Evolutionary conservation across 768 basidiomycete species (phyloP).

Genomic region (Pleurotus salmoneostramineus): DNA sequence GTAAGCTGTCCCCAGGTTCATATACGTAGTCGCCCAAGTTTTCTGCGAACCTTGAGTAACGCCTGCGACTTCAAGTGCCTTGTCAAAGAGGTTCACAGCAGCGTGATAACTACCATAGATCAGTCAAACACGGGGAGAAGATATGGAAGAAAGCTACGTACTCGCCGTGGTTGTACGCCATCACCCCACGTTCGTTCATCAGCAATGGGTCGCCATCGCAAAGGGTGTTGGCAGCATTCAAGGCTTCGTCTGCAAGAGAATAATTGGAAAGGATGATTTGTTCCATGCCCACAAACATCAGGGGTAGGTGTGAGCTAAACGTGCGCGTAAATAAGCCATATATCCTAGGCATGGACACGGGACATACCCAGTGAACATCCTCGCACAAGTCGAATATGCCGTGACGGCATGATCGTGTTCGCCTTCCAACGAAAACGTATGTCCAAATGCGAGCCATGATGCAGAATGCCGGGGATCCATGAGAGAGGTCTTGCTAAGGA

Average conservation of each 20-base stretch:
- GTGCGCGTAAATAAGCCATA: neutral
- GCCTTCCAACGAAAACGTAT: slow-evolving; percentile 94
- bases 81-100: slow-evolving; percentile 69
- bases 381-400: slow-evolving; percentile 94
- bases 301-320: slow-evolving; percentile 80
- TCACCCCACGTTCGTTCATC: slow-evolving; percentile 89
- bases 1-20: slow-evolving; percentile 89
- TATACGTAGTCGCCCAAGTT: slow-evolving; percentile 85
- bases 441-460: slow-evolving; percentile 97
- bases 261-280: slow-evolving; percentile 88
- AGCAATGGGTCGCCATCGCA: slow-evolving; percentile 88
- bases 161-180: slow-evolving; percentile 86
- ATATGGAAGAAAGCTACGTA: slow-evolving; percentile 30
- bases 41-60: slow-evolving; percentile 82
- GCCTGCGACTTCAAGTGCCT: slow-evolving; percentile 77
- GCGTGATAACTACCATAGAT: slow-evolving; percentile 54
- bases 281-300: slow-evolving; percentile 98
- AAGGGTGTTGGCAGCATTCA: slow-evolving; percentile 75
- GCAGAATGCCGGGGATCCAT: slow-evolving; percentile 97
- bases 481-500: slow-evolving; percentile 82
- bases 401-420: slow-evolving; percentile 99
- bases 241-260: slow-evolving; percentile 80
- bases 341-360: neutral
- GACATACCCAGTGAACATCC: slow-evolving; percentile 89
- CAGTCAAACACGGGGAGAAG: neutral